Evolutionary conservation across 1,284 basidiomycete genomes (phyloP).

Genomic region (Austroboletus novae-zelandiae): DNA sequence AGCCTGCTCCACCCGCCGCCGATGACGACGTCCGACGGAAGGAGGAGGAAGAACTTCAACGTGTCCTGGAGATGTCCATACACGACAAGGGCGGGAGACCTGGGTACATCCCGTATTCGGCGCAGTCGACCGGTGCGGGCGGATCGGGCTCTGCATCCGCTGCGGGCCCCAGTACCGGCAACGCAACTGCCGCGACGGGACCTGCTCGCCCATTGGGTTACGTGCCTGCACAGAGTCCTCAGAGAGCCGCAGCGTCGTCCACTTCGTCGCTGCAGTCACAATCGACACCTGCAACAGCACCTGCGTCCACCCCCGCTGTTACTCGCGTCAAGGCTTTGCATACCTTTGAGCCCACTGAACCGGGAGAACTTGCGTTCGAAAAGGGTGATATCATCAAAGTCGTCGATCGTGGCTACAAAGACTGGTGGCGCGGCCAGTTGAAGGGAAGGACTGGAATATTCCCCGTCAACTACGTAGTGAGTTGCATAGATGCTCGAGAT

Average conservation of each 20-base stretch:
- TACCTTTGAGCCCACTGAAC: constrained; percentile 85
- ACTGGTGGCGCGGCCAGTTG: constrained; percentile 98
- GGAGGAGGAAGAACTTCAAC: constrained; percentile 91
- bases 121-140: constrained; percentile 41
- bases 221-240: constrained; percentile 39
- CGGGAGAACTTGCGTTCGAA: constrained; percentile 90
- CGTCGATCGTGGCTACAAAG: constrained; percentile 91
- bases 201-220: constrained; percentile 46
- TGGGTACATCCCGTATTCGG: constrained; percentile 46
- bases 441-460: constrained; percentile 96
- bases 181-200: constrained; percentile 2
- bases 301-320: constrained; percentile 44
- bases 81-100: constrained; percentile 80
- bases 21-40: constrained; percentile 78
- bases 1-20: constrained; percentile 65
- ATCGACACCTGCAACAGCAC: constrained; percentile 11
- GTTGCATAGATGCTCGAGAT: constrained; percentile 28
- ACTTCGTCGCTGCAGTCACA: constrained; percentile 27
- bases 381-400: constrained; percentile 97
- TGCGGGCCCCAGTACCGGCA: constrained; percentile 11
- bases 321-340: constrained; percentile 91
- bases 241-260: constrained; percentile 22
- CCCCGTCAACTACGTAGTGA: constrained; percentile 94
- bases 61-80: constrained; percentile 86
- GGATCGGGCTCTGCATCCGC: constrained; percentile 30